These are phyloP conservation scores for Syncephalastrum monosporum DNA, from an alignment of 371 early-diverging fungal genomes.

Conservation along the genomic window DNA sequence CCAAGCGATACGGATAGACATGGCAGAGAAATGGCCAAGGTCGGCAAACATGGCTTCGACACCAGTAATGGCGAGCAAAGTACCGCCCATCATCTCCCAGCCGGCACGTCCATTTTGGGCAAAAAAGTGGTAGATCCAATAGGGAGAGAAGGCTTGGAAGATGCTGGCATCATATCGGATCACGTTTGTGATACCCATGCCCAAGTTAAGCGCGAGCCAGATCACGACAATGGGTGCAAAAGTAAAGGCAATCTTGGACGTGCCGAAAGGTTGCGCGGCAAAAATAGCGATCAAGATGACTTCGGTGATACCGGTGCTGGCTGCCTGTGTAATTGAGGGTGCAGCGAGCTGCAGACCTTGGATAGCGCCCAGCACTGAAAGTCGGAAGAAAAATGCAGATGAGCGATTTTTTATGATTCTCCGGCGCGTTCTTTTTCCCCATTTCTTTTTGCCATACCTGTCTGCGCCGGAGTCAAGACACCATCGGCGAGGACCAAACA, in stretches of 20 bases:
- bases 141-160: conserved; percentile 29
- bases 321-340: conserved; percentile 14
- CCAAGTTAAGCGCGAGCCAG: conserved; percentile 45
- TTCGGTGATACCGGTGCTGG: conserved; percentile 20
- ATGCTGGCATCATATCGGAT: conserved; percentile 16
- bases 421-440: no score
- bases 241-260: conserved; percentile 34
- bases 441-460: conserved; percentile 9
- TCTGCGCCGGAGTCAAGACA: conserved; percentile 41
- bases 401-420: not conserved
- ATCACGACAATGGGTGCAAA: conserved; percentile 51
- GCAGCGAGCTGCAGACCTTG: conserved; percentile 20
- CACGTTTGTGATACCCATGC: conserved; percentile 54
- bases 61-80: conserved; percentile 45
- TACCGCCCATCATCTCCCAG: conserved; percentile 38
- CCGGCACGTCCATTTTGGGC: conserved; percentile 16
- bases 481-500: conserved; percentile 40
- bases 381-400: not conserved
- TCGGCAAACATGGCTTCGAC: conserved; percentile 58
- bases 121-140: conserved; percentile 31
- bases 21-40: conserved; percentile 50
- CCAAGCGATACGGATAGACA: conserved; percentile 39
- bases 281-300: conserved; percentile 47
- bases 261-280: conserved; percentile 48
- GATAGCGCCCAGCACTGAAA: conserved; percentile 23